Conservation (phyloP, 2,329 filamentous ascomycete genomes). For the Ophiocordyceps polyrhachis-furcata region DNA sequence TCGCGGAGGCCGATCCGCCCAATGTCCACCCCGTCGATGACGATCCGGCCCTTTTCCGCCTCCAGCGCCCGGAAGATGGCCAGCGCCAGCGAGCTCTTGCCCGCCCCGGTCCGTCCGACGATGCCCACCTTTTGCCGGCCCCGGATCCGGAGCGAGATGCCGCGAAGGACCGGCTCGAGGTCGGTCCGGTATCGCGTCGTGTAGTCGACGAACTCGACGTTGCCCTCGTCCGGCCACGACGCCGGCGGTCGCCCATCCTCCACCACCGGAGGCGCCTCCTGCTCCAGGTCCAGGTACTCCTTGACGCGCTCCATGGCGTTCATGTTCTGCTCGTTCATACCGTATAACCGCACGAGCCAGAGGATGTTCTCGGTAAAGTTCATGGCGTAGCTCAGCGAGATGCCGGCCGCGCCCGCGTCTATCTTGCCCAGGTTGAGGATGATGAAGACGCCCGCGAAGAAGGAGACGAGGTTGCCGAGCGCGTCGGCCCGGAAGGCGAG, state of each 20-base stretch:
- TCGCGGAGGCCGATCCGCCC: constrained; percentile 81
- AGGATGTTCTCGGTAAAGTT: constrained; percentile 93
- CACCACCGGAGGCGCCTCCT: constrained; percentile 66
- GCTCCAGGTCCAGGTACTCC: constrained; percentile 91
- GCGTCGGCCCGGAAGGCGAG: constrained; percentile 82
- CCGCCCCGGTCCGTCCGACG: constrained; percentile 84
- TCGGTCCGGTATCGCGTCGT: constrained; percentile 77
- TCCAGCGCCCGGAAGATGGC: constrained; percentile 89
- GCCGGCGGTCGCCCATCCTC: constrained; percentile 58
- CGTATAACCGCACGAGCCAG: constrained; percentile 89
- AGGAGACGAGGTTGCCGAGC: constrained; percentile 76
- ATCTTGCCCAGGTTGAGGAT: constrained; percentile 66
- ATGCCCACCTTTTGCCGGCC: constrained; percentile 88
- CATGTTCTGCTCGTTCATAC: constrained; percentile 97
- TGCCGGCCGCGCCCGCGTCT: constrained; percentile 78
- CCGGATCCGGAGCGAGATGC: constrained; percentile 71
- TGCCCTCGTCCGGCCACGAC: constrained; percentile 72
- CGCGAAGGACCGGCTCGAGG: constrained; percentile 67
- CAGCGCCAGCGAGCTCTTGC: constrained; percentile 86
- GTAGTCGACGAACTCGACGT: constrained; percentile 77
- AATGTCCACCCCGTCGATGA: constrained; percentile 85
- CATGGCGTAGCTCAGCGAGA: constrained; percentile 89
- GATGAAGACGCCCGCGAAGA: constrained; percentile 85
- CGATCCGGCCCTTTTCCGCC: constrained; percentile 72
- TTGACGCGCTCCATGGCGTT: constrained; percentile 96